Evolutionary conservation across 306 rosid species (phyloP), one percentile per base, ranked within the genome.

Genomic region (Argentina anserina): DNA sequence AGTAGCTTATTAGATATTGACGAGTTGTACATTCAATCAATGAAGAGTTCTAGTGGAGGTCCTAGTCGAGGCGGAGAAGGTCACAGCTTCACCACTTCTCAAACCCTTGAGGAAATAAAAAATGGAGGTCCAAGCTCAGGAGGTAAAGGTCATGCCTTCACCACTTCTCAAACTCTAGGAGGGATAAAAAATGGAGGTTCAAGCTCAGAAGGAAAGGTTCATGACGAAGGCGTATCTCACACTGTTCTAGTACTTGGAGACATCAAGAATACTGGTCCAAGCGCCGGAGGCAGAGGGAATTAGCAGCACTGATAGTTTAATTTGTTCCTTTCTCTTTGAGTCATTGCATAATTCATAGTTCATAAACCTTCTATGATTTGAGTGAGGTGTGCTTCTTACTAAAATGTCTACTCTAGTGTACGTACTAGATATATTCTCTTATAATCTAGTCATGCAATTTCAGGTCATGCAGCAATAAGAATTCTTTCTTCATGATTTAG

Each of bases 51-150:
- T 20, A 62, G 70, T 0, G 81, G 72, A 50, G 81, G 85, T 37
- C 87, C 79, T 5, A 61, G 81, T 45, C 4, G 67, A 7, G 65
- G 73, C 36, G 83, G 76, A 46, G 3, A 26, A 20, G 85, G 65
- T 63, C 80, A 75, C 39, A 62, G 49, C 2, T 55, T 36, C 80
- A 58, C 68, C 20, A 61, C 50, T 55, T 69, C 71, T 17, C 76
- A 75, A 59, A 75, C 63, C 53, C 76, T 72, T 6, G 73, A 75
- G 65, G 85, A 58, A 39, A 79, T 71, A 12, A 78, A 34, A 34
- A 11, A 46, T 46, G 79, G 80, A 0, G 85, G 88, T 56, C 85
- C 85, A n/a, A 58, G 80, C 76, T 3, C 81, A 2, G 69, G 85
- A 0, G 79, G 41, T 45, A 13, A 33, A 20, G 85, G 59, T 46